Evolutionary conservation across 768 basidiomycete species (phyloP).

Genomic region (Mycena amicta): DNA sequence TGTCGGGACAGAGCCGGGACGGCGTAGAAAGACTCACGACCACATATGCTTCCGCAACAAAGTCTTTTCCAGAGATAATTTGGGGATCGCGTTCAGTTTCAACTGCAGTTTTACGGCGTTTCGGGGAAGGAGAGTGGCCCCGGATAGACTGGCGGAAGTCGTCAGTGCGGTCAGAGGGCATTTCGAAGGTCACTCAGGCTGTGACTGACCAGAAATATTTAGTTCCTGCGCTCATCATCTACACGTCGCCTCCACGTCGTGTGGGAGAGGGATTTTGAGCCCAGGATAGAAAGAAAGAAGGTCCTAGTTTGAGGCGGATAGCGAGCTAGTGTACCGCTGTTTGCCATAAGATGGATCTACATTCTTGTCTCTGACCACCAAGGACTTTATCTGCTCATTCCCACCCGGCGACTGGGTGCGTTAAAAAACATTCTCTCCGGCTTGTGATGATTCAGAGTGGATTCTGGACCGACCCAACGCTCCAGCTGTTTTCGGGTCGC

Average conservation of each 20-base stretch:
- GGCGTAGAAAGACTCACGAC: constrained; percentile 46
- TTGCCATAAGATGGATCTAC: constrained; percentile 63
- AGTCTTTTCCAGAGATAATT: constrained; percentile 59
- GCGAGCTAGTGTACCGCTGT: constrained; percentile 50
- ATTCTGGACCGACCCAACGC: constrained; percentile 72
- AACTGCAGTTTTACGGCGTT: constrained; percentile 48
- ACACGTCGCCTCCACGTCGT: constrained; percentile 14
- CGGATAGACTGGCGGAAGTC: constrained; percentile 59
- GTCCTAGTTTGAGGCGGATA: constrained; percentile 79
- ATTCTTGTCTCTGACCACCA: constrained; percentile 14
- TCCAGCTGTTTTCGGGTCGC: constrained; percentile 54
- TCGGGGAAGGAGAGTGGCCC: constrained; percentile 50
- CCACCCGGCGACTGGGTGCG: no score
- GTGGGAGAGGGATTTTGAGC: background rate
- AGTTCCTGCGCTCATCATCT: constrained; percentile 27
- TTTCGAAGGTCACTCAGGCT: constrained; percentile 33
- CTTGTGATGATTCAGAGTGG: constrained; percentile 91
- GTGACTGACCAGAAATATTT: background rate
- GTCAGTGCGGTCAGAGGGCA: constrained; percentile 64
- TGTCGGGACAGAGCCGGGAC: background rate
- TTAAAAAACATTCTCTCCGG: background rate
- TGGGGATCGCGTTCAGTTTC: constrained; percentile 42
- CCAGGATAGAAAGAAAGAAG: constrained; percentile 12
- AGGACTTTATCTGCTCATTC: constrained; percentile 7
- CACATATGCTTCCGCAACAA: constrained; percentile 73